Evolutionary conservation across 2,329 filamentous ascomycete species (phyloP).

Genomic region (Nigrospora sphaerica): DNA sequence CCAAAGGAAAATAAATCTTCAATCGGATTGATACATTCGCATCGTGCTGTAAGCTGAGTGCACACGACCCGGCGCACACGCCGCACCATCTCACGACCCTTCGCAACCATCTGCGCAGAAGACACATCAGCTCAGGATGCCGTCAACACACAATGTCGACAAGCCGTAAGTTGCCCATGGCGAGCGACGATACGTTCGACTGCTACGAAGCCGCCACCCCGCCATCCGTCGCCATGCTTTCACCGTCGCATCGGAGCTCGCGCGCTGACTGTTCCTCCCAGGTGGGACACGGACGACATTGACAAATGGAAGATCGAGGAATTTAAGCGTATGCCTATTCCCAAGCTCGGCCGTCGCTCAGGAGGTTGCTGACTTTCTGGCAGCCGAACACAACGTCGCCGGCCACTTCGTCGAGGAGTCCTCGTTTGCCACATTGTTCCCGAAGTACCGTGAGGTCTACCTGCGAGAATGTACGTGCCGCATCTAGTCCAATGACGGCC

Average conservation of each 20-base stretch:
- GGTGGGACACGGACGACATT: constrained; percentile 90
- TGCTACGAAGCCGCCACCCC: neutral
- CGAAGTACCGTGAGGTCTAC: constrained; percentile 90
- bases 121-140: neutral
- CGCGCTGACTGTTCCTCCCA: neutral
- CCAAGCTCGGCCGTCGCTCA: neutral
- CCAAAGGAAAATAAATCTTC: neutral
- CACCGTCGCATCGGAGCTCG: neutral
- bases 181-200: neutral
- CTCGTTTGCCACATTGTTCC: constrained; percentile 52
- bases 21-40: neutral
- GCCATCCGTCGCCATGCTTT: neutral
- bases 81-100: neutral
- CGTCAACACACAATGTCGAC: constrained; percentile 3
- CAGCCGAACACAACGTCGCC: constrained; percentile 74
- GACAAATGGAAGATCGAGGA: constrained; percentile 80
- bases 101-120: neutral
- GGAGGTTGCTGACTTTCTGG: constrained; percentile 49
- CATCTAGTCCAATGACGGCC: neutral
- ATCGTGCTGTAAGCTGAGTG: too few relatives aligned
- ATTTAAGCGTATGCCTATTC: neutral
- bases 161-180: neutral
- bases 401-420: constrained; percentile 91
- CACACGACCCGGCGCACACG: too few relatives aligned
- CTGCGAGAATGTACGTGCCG: constrained; percentile 60